Conservation (phyloP, 495 filamentous ascomycete genomes). For the Thermothielavioides terrestris region DNA sequence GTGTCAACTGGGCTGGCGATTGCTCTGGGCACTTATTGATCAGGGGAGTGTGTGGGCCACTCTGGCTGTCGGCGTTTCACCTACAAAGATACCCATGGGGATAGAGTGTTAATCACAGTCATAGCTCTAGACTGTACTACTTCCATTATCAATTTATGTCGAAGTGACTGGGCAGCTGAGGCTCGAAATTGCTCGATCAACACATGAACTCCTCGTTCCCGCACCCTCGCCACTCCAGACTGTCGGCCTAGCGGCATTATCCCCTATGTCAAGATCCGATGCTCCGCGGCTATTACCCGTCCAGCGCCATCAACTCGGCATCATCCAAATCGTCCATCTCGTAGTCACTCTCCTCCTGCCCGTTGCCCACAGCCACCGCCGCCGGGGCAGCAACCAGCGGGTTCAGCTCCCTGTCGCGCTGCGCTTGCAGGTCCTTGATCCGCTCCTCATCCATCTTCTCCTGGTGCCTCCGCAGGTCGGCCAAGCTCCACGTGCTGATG, state of each 20-base stretch:
- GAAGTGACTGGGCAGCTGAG: no score
- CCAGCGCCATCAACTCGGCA: conserved; percentile 57
- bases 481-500: conserved; percentile 80
- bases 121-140: neutral
- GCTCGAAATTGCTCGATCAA: no score
- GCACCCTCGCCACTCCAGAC: no score
- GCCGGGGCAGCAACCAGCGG: conserved; percentile 8
- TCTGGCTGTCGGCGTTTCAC: neutral
- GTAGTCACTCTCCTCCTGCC: conserved; percentile 41
- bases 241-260: neutral
- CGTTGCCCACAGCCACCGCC: conserved; percentile 3
- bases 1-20: no score
- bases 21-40: no score
- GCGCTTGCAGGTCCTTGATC: conserved; percentile 34
- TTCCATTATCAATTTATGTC: neutral
- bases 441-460: conserved; percentile 60
- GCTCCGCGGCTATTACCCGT: conserved; percentile 15
- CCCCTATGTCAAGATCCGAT: no score
- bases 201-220: no score
- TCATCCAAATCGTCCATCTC: conserved; percentile 54
- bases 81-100: neutral
- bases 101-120: neutral
- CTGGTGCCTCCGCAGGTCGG: conserved; percentile 69
- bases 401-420: conserved; percentile 13
- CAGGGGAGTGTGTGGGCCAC: no score